Percentiles rank a stretch among this genome's conserved stretches.
These are phyloP conservation scores for Cladosporium sp. DNA, from an alignment of 2,329 filamentous ascomycete genomes.

Conservation along the genomic window DNA sequence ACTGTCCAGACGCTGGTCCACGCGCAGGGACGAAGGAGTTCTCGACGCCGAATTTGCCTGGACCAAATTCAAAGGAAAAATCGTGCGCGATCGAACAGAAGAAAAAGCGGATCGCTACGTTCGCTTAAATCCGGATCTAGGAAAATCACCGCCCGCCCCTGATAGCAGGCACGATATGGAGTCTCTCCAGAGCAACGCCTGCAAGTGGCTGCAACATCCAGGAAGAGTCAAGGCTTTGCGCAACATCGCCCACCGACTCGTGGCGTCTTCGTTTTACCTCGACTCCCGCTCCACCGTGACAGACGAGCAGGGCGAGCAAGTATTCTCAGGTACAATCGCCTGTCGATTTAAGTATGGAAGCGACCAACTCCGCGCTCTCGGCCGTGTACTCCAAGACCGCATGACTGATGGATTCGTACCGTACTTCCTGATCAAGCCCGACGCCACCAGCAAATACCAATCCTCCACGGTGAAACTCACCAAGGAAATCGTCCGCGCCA, in stretches of 20 bases:
- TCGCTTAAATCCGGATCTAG: conserved; percentile 24
- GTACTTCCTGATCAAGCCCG: conserved; percentile 25
- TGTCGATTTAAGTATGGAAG: conserved; percentile 34
- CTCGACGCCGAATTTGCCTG: conserved; percentile 35
- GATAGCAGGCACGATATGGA: conserved; percentile 34
- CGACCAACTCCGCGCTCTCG: conserved; percentile 29
- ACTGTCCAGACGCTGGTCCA: conserved; percentile 5
- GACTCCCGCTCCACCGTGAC: conserved; percentile 31
- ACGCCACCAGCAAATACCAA: conserved; percentile 19
- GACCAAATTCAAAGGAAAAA: conserved; percentile 26
- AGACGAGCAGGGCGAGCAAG: conserved; percentile 28
- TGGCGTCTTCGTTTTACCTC: conserved; percentile 37
- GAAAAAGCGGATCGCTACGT: conserved; percentile 19
- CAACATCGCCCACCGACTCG: conserved; percentile 32
- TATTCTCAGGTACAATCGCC: conserved; percentile 28
- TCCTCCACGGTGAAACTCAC: conserved; percentile 12
- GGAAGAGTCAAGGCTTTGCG: conserved; percentile 19
- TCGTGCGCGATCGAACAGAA: conserved; percentile 6
- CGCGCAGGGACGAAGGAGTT: not conserved
- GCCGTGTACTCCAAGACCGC: conserved; percentile 26
- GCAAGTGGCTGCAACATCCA: conserved; percentile 25
- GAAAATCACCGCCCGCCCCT: conserved; percentile 23
- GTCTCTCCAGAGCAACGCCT: conserved; percentile 30
- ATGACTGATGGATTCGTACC: conserved; percentile 31
- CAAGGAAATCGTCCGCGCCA: conserved; percentile 22